Conservation (phyloP, 2,329 filamentous ascomycete genomes). For the Aspergillus intermedius region DNA sequence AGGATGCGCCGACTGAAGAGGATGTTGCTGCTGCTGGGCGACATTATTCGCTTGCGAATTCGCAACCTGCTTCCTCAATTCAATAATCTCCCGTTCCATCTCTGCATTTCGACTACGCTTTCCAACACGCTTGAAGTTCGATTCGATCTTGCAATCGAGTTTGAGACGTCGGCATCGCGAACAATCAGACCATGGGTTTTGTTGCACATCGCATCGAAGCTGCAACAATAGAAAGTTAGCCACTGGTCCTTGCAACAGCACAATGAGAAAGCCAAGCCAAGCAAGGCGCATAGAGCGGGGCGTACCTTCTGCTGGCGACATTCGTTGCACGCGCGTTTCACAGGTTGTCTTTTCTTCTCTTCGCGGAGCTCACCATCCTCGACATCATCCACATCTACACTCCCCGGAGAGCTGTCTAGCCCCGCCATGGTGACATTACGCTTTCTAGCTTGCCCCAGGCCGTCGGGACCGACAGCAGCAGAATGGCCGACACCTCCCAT, state of each 20-base stretch:
- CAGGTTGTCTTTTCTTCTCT: constrained; percentile 40
- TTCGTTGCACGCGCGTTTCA: constrained; percentile 62
- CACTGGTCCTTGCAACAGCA: neutral
- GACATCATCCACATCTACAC: constrained; percentile 39
- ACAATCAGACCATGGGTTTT: constrained; percentile 58
- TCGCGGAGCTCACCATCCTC: constrained; percentile 40
- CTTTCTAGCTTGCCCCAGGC: constrained; percentile 31
- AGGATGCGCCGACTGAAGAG: constrained; percentile 17
- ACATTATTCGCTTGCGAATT: constrained; percentile 23
- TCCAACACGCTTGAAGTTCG: constrained; percentile 62
- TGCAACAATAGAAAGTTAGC: constrained; percentile 24
- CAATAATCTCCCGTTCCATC: constrained; percentile 54
- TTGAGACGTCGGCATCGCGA: constrained; percentile 57
- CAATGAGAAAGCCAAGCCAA: constrained; percentile 1
- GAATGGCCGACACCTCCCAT: constrained; percentile 31
- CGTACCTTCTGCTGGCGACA: constrained; percentile 63
- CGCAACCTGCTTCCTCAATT: constrained; percentile 44
- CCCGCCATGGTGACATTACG: constrained; percentile 39
- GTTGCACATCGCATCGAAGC: constrained; percentile 61
- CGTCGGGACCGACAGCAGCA: constrained; percentile 21
- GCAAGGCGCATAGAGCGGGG: neutral
- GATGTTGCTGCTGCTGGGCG: constrained; percentile 18
- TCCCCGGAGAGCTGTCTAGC: constrained; percentile 43
- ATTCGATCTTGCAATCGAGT: constrained; percentile 60
- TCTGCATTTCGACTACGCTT: constrained; percentile 61